Evolutionary conservation across 192 early-diverging fungal species (phyloP), one percentile per base, ranked within the genome.

Genomic region (Coemansia sp.): DNA sequence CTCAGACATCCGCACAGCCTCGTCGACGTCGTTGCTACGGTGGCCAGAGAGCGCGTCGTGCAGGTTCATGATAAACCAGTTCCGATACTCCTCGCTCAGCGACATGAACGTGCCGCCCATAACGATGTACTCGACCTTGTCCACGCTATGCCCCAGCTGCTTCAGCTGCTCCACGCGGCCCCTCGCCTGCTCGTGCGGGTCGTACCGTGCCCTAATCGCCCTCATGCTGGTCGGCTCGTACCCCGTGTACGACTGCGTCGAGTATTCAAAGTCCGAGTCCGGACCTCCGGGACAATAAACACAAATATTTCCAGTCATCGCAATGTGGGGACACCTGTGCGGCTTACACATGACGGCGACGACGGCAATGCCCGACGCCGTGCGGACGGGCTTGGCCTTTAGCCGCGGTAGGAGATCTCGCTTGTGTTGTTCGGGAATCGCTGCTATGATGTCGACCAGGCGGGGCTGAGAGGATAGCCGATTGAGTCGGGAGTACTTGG

Each of bases 91-190:
- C 77, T 98, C 95, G 6, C 88, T 69, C 66, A 99, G 76, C 5
- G 93, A 95, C 98, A 99, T 99, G 76, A 99, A 99, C 1, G 98
- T 99, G 38, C 98, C 98, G 53, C 98, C 98, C 98, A 99, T 99
- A 52, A 99, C 78, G 70, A 99, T 97, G 75, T 95, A 99, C 79
- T 99, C 98, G 33, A 96, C 95, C 76, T 99, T 99, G 76, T 99
- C 98, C 33, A 98, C 96, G 70, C 85, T 92, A 71, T 99, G 98
- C 0, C 98, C 98, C 52, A 99, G 86, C 59, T 86, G 75, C 74
- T 93, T 89, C 6, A 99, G 88, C 80, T 99, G 98, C 77, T 98
- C 96, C 17, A 98, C 88, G 16, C 98, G 90, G 6, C 95, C 94
- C 14, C 94, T 82, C 17, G 96, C 88, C 78, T 99, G 98, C 76